Percentiles rank a stretch among this genome's conserved stretches.
These are phyloP conservation scores for Globisporangium orthogonon DNA, from an alignment of 352 stramenopile genomes.

Conservation along the genomic window DNA sequence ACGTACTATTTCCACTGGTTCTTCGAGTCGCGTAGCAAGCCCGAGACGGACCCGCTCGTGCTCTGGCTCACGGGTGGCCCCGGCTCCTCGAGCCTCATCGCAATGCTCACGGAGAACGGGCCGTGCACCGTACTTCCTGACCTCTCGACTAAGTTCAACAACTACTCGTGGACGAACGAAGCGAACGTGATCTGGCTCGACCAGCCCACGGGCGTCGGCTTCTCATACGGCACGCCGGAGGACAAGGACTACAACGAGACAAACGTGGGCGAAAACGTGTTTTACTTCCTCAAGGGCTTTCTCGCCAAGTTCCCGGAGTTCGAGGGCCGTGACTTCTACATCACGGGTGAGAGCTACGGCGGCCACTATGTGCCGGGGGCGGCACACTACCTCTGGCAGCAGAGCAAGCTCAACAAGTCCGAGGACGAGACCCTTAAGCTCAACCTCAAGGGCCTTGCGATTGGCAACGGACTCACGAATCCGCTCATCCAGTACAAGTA, in stretches of 20 bases:
- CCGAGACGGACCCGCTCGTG: conserved; percentile 22
- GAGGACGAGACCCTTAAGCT: conserved; percentile 5
- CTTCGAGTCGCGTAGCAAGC: conserved; percentile 22
- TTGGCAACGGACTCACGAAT: conserved; percentile 33
- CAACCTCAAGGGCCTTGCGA: conserved; percentile 29
- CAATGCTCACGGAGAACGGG: conserved; percentile 30
- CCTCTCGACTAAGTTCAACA: conserved; percentile 18
- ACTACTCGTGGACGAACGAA: conserved; percentile 28
- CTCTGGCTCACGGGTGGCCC: conserved; percentile 35
- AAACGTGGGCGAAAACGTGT: conserved; percentile 37
- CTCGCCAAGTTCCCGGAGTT: conserved; percentile 27
- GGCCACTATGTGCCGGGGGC: conserved; percentile 33
- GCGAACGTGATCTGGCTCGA: conserved; percentile 38
- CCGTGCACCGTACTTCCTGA: conserved; percentile 25
- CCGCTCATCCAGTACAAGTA: conserved; percentile 28
- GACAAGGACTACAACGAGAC: conserved; percentile 21
- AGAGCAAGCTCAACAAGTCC: conserved; percentile 4
- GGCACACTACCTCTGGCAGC: conserved; percentile 21
- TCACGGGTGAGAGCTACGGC: conserved; percentile 34
- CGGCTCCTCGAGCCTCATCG: conserved; percentile 29
- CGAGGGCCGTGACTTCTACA: conserved; percentile 19
- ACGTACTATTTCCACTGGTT: conserved; percentile 45
- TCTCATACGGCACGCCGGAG: conserved; percentile 19
- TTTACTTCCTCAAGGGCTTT: conserved; percentile 29
- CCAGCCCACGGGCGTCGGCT: conserved; percentile 28